phyloP scores from a whole-genome alignment of 805 yeast species.

The Hanseniaspora lachancei region DNA sequence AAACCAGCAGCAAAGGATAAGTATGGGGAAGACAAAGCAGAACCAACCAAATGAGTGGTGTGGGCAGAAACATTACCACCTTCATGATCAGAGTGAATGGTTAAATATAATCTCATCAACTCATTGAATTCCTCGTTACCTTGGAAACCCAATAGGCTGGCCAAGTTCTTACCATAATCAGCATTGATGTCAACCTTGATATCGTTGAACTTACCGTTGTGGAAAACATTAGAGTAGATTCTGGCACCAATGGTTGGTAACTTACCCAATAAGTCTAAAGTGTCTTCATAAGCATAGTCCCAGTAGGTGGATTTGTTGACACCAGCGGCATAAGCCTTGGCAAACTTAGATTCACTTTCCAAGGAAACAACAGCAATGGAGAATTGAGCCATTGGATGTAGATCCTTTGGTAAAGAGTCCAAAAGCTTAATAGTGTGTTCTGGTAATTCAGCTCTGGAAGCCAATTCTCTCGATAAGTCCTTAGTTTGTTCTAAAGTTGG shows the following conservation, averaged over 20 bases:
- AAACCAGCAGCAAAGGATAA: slow-evolving; percentile 69
- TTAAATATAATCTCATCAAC: slow-evolving; percentile 65
- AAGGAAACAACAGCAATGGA: slow-evolving; percentile 71
- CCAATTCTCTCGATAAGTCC: slow-evolving; percentile 61
- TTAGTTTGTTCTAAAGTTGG: slow-evolving; percentile 61
- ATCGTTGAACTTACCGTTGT: slow-evolving; percentile 53
- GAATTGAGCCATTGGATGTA: slow-evolving; percentile 86
- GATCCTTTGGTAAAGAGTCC: slow-evolving; percentile 58
- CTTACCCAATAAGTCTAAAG: slow-evolving; percentile 67
- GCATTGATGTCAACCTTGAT: slow-evolving; percentile 32
- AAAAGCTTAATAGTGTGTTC: slow-evolving; percentile 61
- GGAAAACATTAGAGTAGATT: slow-evolving; percentile 73
- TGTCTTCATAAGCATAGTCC: slow-evolving; percentile 72
- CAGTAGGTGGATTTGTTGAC: slow-evolving; percentile 73
- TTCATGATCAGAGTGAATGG: slow-evolving; percentile 80
- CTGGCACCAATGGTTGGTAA: slow-evolving; percentile 69
- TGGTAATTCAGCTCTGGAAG: slow-evolving; percentile 66
- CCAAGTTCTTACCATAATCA: slow-evolving; percentile 58
- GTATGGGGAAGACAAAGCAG: slow-evolving; percentile 68
- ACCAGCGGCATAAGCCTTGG: slow-evolving; percentile 76
- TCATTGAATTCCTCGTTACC: slow-evolving; percentile 59
- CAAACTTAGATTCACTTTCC: slow-evolving; percentile 70
- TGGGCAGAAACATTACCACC: slow-evolving; percentile 85
- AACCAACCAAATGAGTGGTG: slow-evolving; percentile 75
- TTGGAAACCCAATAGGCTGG: slow-evolving; percentile 43